Evolutionary conservation across 108 stramenopile species (phyloP).

Genomic region (Skeletonema costatum): DNA sequence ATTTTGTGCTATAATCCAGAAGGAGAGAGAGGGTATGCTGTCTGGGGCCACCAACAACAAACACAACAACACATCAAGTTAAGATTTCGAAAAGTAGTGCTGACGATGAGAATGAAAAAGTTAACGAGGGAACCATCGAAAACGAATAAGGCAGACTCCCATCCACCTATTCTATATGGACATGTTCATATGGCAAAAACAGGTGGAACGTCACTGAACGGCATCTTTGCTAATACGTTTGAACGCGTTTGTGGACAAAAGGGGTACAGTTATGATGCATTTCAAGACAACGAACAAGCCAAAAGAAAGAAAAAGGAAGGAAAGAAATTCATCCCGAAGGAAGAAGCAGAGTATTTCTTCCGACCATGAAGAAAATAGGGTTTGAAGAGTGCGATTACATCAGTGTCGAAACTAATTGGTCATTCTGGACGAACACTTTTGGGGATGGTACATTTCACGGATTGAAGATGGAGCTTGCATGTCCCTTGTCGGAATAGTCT

Average conservation of each 20-base stretch:
- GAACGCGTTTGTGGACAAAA: conserved; percentile 5
- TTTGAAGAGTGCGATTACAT: conserved; percentile 28
- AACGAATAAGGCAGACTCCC: not conserved
- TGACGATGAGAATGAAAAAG: too few relatives aligned
- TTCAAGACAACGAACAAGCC: not conserved
- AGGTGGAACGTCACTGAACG: not conserved
- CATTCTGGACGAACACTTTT: not conserved
- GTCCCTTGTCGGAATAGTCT: not conserved
- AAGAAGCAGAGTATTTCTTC: not conserved
- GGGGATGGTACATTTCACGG: not conserved
- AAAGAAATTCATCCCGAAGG: not conserved
- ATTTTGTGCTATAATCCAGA: not conserved
- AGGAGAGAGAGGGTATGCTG: too few relatives aligned
- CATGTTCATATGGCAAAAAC: conserved; percentile 5
- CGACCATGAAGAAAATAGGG: conserved; percentile 1
- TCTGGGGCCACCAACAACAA: too few relatives aligned
- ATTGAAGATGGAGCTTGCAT: conserved; percentile 1
- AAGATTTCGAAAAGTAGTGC: too few relatives aligned
- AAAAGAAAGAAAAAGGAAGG: not conserved
- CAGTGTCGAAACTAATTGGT: not conserved
- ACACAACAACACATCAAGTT: too few relatives aligned
- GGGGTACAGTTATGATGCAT: conserved; percentile 4
- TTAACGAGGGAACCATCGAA: too few relatives aligned
- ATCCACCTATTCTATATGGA: conserved; percentile 2
- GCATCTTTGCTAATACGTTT: not conserved